Evolutionary conservation across 768 basidiomycete genomes (phyloP), one percentile per base, ranked within the genome.

Genomic region (Rhodotorula kratochvilovae): DNA sequence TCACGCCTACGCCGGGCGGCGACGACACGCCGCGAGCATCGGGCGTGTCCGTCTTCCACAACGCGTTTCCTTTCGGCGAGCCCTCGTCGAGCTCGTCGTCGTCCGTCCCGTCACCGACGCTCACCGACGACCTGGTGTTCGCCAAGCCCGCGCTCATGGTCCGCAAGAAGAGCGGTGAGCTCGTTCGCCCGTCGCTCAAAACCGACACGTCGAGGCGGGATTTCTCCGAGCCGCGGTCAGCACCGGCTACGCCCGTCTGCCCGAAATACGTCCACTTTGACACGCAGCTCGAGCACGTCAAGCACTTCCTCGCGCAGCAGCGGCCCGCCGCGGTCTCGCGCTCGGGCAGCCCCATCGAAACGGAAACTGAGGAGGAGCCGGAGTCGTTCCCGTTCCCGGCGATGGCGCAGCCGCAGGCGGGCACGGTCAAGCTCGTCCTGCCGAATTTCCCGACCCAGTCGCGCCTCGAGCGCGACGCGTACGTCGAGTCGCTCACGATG

Each of bases 101-200:
- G 3, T 54, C 67, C 5, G 45, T 60, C 13, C 61, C 67, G 3
- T 33, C 42, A 8, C 61, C 57, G 8, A 48, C 73, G 0, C 58
- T 58, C 51, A 53, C 54, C 27, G 63, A 75, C 53, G 67, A 63
- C n/a, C 43, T 35, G 11, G 39, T 62, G 33, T 35, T 64, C 11
- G 62, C 50, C 21, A 72, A 74, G 35, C 73, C 74, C 45, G 78
- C 85, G 29, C 81, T 83, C 62, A 82, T 89, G 63, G 83, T 91
- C 45, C 87, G 92, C 70, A 97, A 97, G 81, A 97, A 96, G 81
- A 91, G 91, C 23, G 94, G 95, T 48, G 90, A 96, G 81, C 87
- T 90, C 10, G 87, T 98, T 78, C 93, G 92, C 80, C 88, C 92
- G 6, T 92, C 93, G 5, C 85, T 97, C 74, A 98, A 96, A 82